Conservation (phyloP, 495 filamentous ascomycete species). For the Massariosphaeria phaeospora region DNA sequence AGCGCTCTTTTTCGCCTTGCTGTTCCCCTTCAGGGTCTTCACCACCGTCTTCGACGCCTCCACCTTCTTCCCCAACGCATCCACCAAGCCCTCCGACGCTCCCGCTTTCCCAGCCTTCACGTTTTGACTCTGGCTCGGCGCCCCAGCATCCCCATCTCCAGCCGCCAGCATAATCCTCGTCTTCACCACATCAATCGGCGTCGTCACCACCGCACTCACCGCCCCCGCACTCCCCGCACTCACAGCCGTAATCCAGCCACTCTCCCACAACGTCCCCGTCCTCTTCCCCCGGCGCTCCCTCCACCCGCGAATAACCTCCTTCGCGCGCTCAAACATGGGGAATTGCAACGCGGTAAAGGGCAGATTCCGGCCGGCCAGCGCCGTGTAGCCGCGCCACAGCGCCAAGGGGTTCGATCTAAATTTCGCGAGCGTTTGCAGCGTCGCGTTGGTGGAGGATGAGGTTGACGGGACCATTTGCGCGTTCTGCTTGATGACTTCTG, state of each 20-base stretch:
- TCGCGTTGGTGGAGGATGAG: constrained; percentile 42
- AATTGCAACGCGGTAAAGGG: constrained; percentile 87
- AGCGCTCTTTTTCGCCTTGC: constrained; percentile 41
- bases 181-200: constrained; percentile 80
- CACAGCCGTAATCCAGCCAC: constrained; percentile 61
- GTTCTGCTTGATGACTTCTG: constrained; percentile 91
- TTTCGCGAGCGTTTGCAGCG: constrained; percentile 50
- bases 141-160: constrained; percentile 44
- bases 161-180: constrained; percentile 61
- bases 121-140: constrained; percentile 7
- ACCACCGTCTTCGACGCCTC: constrained; percentile 31
- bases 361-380: constrained; percentile 72
- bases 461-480: constrained; percentile 62
- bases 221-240: constrained; percentile 66
- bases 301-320: constrained; percentile 42
- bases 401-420: constrained; percentile 55
- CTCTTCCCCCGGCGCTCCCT: constrained; percentile 34
- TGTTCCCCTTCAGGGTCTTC: constrained; percentile 25
- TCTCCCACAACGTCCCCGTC: constrained; percentile 49
- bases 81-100: constrained; percentile 28
- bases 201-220: constrained; percentile 66
- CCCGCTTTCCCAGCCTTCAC: constrained; percentile 11
- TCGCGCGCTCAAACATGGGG: constrained; percentile 72
- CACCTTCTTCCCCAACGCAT: constrained; percentile 36
- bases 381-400: constrained; percentile 75